Evolutionary conservation across 2,329 filamentous ascomycete genomes (phyloP).

Genomic region (Lasiodiplodia citricola): DNA sequence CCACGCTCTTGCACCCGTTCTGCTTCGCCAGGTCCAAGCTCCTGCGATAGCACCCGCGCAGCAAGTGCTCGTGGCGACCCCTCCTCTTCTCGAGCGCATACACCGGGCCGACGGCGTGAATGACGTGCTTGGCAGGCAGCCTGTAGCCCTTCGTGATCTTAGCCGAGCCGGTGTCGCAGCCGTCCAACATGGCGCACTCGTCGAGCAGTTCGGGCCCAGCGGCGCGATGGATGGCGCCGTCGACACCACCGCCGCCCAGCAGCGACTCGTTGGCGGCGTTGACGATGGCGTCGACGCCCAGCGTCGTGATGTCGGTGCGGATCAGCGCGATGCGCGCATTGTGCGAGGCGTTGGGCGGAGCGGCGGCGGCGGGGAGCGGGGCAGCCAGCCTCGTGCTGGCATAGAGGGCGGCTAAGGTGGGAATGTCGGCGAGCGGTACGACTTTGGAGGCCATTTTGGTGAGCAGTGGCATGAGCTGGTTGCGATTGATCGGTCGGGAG

Average conservation of each 20-base stretch:
- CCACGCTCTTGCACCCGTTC: slow-evolving; percentile 71
- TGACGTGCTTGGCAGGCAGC: slow-evolving; percentile 77
- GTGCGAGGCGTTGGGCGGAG: slow-evolving; percentile 55
- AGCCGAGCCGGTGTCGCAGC: slow-evolving; percentile 78
- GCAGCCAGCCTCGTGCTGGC: slow-evolving; percentile 50
- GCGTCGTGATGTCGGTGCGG: slow-evolving; percentile 79
- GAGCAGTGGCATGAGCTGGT: slow-evolving; percentile 4
- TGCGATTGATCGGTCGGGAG: background rate
- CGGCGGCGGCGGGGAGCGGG: slow-evolving; percentile 23
- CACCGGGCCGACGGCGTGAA: slow-evolving; percentile 89
- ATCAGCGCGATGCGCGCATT: slow-evolving; percentile 76
- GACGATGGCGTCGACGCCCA: slow-evolving; percentile 82
- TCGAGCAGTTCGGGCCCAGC: slow-evolving; percentile 71
- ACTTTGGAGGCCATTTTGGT: slow-evolving; percentile 25
- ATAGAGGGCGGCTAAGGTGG: slow-evolving; percentile 58
- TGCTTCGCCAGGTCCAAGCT: slow-evolving; percentile 75
- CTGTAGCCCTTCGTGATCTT: slow-evolving; percentile 82
- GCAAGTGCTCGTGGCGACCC: slow-evolving; percentile 47
- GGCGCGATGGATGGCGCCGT: slow-evolving; percentile 76
- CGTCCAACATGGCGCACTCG: slow-evolving; percentile 74
- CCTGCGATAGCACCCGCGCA: slow-evolving; percentile 71
- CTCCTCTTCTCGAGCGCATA: slow-evolving; percentile 58
- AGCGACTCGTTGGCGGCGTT: slow-evolving; percentile 86
- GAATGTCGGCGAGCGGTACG: slow-evolving; percentile 61
- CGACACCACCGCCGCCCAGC: slow-evolving; percentile 85